Conservation (phyloP, 2,329 filamentous ascomycete genomes). For the Sclerotinia glacialis region DNA sequence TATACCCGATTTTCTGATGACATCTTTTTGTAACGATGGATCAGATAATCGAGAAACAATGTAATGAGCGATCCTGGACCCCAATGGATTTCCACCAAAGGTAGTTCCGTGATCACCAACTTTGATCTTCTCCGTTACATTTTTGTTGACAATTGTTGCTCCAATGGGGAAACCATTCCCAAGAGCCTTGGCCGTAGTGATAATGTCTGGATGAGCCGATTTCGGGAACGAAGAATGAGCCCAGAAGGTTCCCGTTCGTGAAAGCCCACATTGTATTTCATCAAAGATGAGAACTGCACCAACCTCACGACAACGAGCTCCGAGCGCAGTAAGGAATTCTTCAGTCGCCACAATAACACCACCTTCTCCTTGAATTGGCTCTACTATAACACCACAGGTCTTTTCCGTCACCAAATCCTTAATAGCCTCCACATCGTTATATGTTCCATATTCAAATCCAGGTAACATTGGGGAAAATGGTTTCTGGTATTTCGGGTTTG, state of each 20-base stretch:
- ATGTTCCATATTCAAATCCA: conserved; percentile 82
- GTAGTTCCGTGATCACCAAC: conserved; percentile 72
- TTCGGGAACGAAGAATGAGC: conserved; percentile 73
- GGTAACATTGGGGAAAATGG: conserved; percentile 95
- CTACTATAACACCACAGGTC: conserved; percentile 92
- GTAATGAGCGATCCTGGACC: conserved; percentile 73
- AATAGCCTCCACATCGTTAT: conserved; percentile 76
- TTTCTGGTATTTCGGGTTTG: conserved; percentile 95
- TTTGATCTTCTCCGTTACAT: conserved; percentile 64
- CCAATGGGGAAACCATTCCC: conserved; percentile 96
- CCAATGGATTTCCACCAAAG: conserved; percentile 71
- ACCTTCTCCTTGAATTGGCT: conserved; percentile 96
- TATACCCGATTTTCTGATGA: conserved; percentile 63
- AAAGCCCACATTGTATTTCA: conserved; percentile 93
- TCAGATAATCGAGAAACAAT: conserved; percentile 76
- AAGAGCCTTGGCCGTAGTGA: conserved; percentile 93
- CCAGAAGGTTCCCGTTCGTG: conserved; percentile 86
- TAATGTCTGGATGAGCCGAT: conserved; percentile 85
- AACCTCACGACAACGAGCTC: conserved; percentile 78
- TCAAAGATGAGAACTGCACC: conserved; percentile 90
- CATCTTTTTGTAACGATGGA: conserved; percentile 64
- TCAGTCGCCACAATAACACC: conserved; percentile 81
- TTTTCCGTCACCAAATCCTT: conserved; percentile 72
- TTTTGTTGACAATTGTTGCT: conserved; percentile 62
- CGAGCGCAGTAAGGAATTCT: conserved; percentile 82